A percentile compares a stretch with the other conserved stretches of the same genome.
phyloP scores from a whole-genome alignment of 2,329 filamentous ascomycete species.

The Aspergillus oerlinghausenensis region DNA sequence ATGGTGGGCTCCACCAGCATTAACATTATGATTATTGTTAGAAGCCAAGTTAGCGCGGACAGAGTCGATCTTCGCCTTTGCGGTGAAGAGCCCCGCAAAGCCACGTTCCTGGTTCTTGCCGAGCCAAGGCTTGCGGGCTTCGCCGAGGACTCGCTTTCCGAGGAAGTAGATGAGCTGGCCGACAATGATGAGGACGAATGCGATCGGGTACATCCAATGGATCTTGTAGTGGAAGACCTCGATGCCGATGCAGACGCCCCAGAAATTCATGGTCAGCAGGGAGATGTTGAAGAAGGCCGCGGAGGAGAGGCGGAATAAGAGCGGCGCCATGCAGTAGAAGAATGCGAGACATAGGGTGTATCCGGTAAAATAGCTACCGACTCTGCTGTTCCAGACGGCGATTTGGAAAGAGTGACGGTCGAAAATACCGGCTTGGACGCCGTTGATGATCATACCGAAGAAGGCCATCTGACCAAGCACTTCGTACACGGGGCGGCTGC shows the following conservation, averaged over 20 bases:
- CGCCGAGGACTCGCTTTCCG: conserved; percentile 73
- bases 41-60: conserved; percentile 10
- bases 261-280: conserved; percentile 90
- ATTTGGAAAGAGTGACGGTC: conserved; percentile 68
- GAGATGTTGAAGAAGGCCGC: conserved; percentile 98
- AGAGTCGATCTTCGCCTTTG: conserved; percentile 64
- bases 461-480: conserved; percentile 87
- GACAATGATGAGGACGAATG: conserved; percentile 85
- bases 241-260: conserved; percentile 90
- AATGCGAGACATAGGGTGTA: conserved; percentile 78
- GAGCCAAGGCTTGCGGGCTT: conserved; percentile 92
- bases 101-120: conserved; percentile 80
- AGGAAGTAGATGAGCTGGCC: conserved; percentile 86
- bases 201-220: conserved; percentile 90
- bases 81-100: conserved; percentile 75
- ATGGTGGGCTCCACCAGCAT: background rate
- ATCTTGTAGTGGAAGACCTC: conserved; percentile 75
- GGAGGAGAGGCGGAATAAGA: conserved; percentile 82
- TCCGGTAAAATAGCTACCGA: conserved; percentile 80
- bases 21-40: conserved; percentile 9
- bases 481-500: conserved; percentile 81
- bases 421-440: conserved; percentile 85
- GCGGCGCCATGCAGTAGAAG: conserved; percentile 83
- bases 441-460: conserved; percentile 87
- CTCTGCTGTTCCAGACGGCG: conserved; percentile 60